phyloP scores from a whole-genome alignment of 257 asterid species.

The Nicotiana otophora region DNA sequence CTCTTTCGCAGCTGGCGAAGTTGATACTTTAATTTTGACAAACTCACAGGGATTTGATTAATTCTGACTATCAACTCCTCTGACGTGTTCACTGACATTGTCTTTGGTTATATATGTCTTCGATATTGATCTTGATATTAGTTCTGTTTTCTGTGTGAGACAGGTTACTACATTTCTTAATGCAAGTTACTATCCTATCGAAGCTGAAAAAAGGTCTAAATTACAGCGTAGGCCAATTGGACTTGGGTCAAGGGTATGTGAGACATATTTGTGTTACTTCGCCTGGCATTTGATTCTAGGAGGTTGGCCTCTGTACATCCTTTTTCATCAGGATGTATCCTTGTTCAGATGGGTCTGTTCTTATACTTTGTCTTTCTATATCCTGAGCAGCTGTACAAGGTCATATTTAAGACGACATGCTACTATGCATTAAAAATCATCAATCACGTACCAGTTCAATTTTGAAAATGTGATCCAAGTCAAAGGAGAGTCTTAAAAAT shows the following conservation, averaged over 20 bases:
- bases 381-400: too few relatives aligned
- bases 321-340: too few relatives aligned
- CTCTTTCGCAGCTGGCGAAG: constrained; percentile 83
- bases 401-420: too few relatives aligned
- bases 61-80: not conserved
- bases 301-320: too few relatives aligned
- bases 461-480: too few relatives aligned
- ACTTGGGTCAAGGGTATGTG: constrained; percentile 43
- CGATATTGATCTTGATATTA: not conserved
- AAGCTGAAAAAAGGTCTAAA: constrained; percentile 70
- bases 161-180: constrained; percentile 77
- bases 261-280: constrained; percentile 34
- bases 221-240: constrained; percentile 63
- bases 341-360: too few relatives aligned
- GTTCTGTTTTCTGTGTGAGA: constrained; percentile 1
- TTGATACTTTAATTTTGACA: constrained; percentile 77
- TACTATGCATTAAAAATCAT: not conserved
- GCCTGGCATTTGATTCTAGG: too few relatives aligned
- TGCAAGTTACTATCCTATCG: constrained; percentile 74
- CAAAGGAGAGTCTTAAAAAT: not conserved
- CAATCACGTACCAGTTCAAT: too few relatives aligned
- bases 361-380: too few relatives aligned
- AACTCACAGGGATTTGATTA: constrained; percentile 71
- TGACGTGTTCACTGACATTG: not conserved
- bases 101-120: not conserved